Evolutionary conservation across 2,329 filamentous ascomycete genomes (phyloP), one percentile per base, ranked within the genome.

Genomic region (Nemania diffusa): DNA sequence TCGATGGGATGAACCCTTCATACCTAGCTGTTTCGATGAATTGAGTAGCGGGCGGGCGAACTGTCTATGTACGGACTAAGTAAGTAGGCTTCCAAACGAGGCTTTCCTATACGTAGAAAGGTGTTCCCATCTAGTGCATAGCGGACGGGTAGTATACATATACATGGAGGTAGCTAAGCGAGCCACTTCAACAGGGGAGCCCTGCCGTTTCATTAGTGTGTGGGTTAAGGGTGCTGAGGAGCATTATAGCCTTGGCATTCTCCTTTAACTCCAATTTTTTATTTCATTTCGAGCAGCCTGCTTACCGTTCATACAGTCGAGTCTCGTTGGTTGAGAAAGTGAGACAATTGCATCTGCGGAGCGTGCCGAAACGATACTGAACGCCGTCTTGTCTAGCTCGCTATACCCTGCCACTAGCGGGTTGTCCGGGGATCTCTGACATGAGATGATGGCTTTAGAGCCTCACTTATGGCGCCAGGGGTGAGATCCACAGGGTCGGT

Each of bases 161-260:
- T n/a, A n/a, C n/a, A n/a, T n/a, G n/a, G n/a, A n/a, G n/a, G 15
- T 40, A 27, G 48, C 8, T 29, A n/a, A 20, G 46, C 3, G 48
- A 44, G 11, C 58, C 24, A 34, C 27, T 13, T 17, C 11, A 37
- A 53, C 55, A 67, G 32, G 64, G 55, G 48, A 59, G 34, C 65
- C 60, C 65, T 52, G 65, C 52, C 26, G 65, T 64, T 67, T 64
- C 65, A 67, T 60, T 34, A 24, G 51, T 44, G 60, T 63, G 50
- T 64, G 60, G 65, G 56, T 40, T 67, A 46, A 52, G 55, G 64
- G 55, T 59, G 55, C 11, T 46, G n/a, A 46, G 42, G 42, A 46
- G 42, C 42, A 22, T 1, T 24, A 6, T 44, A 24, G 20, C 20
- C 65, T 63, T 63, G 64, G 59, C 64, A 55, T 37, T 22, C 15